phyloP scores from a whole-genome alignment of 2,329 filamentous ascomycete genomes.

The Lachnellula cervina region DNA sequence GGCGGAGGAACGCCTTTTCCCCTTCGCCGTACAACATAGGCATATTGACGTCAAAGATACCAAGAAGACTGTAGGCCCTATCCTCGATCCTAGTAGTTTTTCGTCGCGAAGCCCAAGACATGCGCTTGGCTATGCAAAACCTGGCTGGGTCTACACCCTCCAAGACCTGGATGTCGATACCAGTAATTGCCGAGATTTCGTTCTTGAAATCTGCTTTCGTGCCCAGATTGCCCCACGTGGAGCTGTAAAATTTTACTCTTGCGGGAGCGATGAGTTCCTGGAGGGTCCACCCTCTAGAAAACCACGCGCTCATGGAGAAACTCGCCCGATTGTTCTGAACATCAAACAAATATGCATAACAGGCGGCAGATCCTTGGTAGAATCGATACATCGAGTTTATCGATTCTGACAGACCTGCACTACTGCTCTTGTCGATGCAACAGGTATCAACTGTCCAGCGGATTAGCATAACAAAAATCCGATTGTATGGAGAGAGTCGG shows the following conservation, averaged over 20 bases:
- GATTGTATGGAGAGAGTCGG: no score
- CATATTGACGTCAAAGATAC: conserved; percentile 33
- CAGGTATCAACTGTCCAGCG: conserved; percentile 11
- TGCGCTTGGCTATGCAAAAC: conserved; percentile 30
- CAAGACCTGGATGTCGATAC: conserved; percentile 21
- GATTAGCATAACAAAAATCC: no score
- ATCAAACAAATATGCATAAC: conserved; percentile 17
- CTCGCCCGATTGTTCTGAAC: background rate
- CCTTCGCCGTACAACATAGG: conserved; percentile 32
- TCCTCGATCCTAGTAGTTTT: conserved; percentile 28
- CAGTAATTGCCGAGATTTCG: conserved; percentile 7
- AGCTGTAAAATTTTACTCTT: conserved; percentile 11
- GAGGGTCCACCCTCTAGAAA: conserved; percentile 8
- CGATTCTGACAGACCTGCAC: conserved; percentile 19
- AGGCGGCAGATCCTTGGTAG: conserved; percentile 16
- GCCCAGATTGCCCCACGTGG: conserved; percentile 12
- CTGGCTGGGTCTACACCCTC: background rate
- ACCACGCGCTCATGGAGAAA: conserved; percentile 6
- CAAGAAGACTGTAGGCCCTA: conserved; percentile 29
- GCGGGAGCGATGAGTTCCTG: conserved; percentile 10
- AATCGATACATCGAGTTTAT: conserved; percentile 22
- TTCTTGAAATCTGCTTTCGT: conserved; percentile 4
- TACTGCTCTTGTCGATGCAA: conserved; percentile 24
- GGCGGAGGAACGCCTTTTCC: conserved; percentile 23
- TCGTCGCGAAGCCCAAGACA: conserved; percentile 35